phyloP scores from a whole-genome alignment of 805 yeast genomes.

The Saccharomycopsis guyanensis region DNA sequence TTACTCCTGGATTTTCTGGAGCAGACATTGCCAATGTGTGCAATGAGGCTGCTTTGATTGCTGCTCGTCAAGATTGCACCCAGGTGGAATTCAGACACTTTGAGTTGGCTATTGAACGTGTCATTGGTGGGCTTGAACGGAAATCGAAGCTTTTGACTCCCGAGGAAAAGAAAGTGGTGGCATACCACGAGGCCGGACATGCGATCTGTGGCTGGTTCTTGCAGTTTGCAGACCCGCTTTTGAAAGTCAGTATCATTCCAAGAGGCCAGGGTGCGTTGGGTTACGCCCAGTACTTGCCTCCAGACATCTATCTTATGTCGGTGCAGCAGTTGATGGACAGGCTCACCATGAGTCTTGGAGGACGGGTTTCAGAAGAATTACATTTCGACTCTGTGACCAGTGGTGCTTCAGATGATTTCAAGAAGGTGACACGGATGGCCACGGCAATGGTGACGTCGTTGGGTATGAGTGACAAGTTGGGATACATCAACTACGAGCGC shows the following conservation, averaged over 20 bases:
- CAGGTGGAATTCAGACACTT: conserved; percentile 64
- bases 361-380: conserved; percentile 84
- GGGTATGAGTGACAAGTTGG: conserved; percentile 83
- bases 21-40: conserved; percentile 95
- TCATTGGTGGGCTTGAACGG: conserved; percentile 88
- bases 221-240: conserved; percentile 79
- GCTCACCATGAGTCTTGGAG: conserved; percentile 93
- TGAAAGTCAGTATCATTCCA: conserved; percentile 91
- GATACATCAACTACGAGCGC: conserved; percentile 48
- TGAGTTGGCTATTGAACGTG: conserved; percentile 90
- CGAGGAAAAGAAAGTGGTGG: conserved; percentile 78
- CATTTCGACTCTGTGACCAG: conserved; percentile 83
- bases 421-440: conserved; percentile 84
- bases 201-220: conserved; percentile 94
- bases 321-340: conserved; percentile 71
- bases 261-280: conserved; percentile 93
- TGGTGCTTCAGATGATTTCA: conserved; percentile 91
- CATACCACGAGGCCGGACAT: conserved; percentile 95
- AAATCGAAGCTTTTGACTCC: conserved; percentile 71
- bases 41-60: conserved; percentile 90
- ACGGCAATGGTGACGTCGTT: conserved; percentile 79
- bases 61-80: conserved; percentile 69
- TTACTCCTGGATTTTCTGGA: conserved; percentile 94
- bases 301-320: conserved; percentile 73
- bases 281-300: conserved; percentile 92